Conservation (phyloP, 2,329 filamentous ascomycete species). For the Allantophomopsis lycopodina region DNA sequence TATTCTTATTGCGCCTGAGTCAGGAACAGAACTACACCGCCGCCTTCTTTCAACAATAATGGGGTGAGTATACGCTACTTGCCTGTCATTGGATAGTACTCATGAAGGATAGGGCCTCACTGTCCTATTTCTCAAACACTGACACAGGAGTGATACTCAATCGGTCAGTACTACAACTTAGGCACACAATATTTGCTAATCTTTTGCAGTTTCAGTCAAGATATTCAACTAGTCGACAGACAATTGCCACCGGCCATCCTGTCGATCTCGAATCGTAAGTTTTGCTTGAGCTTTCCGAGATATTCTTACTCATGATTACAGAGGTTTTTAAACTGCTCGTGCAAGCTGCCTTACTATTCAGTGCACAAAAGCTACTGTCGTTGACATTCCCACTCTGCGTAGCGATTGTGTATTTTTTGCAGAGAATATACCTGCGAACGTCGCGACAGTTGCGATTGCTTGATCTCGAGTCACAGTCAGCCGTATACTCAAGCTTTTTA, state of each 20-base stretch:
- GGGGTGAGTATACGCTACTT: slow-evolving; percentile 8
- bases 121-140: slow-evolving; percentile 24
- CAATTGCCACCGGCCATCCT: slow-evolving; percentile 15
- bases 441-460: slow-evolving; percentile 45
- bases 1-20: slow-evolving; percentile 22
- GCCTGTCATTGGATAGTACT: too few species aligned
- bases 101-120: slow-evolving; percentile 22
- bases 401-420: slow-evolving; percentile 31
- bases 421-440: slow-evolving; percentile 44
- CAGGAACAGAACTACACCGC: slow-evolving; percentile 19
- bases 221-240: slow-evolving; percentile 7
- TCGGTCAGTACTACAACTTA: too few species aligned
- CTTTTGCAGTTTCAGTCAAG: slow-evolving; percentile 8
- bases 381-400: slow-evolving; percentile 35
- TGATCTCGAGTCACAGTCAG: slow-evolving; percentile 47
- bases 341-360: slow-evolving; percentile 32
- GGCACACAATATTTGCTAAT: too few species aligned
- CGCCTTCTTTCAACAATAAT: slow-evolving; percentile 18
- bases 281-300: slow-evolving; percentile 12
- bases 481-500: slow-evolving; percentile 26
- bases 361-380: slow-evolving; percentile 29
- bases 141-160: slow-evolving; percentile 27
- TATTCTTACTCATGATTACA: slow-evolving; percentile 1
- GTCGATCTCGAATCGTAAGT: slow-evolving; percentile 21
- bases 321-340: slow-evolving; percentile 20